Base-by-base conservation (phyloP, 768 basidiomycete genomes). In the Mycena maculata region DNA sequence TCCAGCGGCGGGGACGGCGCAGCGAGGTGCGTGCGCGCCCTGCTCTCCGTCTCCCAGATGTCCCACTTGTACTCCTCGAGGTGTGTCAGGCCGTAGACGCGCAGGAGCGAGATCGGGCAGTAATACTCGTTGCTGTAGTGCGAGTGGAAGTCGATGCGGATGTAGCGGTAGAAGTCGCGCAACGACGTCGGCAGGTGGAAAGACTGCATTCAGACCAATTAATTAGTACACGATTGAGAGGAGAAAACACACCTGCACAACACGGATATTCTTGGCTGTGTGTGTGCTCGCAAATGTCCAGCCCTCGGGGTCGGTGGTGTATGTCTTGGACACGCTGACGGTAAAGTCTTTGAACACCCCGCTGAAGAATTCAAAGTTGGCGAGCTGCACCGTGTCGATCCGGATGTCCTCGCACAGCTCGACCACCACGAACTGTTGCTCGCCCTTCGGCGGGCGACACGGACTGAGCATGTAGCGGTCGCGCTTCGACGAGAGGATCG, bases 391-490 rank as follows among this genome's bases (percentile, higher is more conserved):
- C 0, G 95, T 97, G 76, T 99, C 97, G 73, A 99, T 96, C 48
- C 94, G 84, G 68, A 99, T 95, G 76, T 99, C 98, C 70, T 99
- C 97, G 81, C 98, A 99, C 18, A 99, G 88, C 78, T 99, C 98
- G 48, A 99, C 91, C 36, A 98, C 90, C 36, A 99, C 92, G 78
- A 90, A 98, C 71, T 93, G 90, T 7, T 80, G 76, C 67, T 82
- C 84, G 67, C 88, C 78, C 33, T 87, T 87, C 18, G 83, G 78
- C 4, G 82, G 78, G 31, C 85, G 82, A 74, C 98, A 99, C 0
- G 96, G 97, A 60, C 92, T 94, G 71, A 98, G 91, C 98, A 99
- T 97, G 84, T 99, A 99, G 70, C 90, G 83, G 78, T 99, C 97
- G 76, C 91, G 92, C 79, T 95, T 96, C 33, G 89, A 90, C 30